Conservation (phyloP, 2,329 filamentous ascomycete genomes). For the Fusarium poae region DNA sequence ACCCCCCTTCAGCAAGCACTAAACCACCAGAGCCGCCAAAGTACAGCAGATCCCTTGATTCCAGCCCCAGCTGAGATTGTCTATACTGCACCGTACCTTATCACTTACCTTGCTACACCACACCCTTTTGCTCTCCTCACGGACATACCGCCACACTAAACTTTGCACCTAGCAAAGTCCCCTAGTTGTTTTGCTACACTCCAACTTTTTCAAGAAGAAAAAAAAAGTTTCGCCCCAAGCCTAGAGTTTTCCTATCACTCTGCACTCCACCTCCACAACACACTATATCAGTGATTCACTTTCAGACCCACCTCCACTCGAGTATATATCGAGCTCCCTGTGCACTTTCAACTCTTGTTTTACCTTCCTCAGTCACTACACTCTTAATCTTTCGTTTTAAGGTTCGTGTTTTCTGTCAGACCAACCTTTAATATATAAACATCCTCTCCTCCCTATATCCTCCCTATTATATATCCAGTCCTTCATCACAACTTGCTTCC, state of each 20-base stretch:
- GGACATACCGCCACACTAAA: constrained; percentile 52
- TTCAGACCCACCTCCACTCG: constrained; percentile 37
- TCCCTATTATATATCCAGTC: constrained; percentile 6
- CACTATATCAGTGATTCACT: constrained; percentile 33
- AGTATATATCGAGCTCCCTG: constrained; percentile 47
- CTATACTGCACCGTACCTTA: constrained; percentile 24
- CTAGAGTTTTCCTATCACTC: constrained; percentile 35
- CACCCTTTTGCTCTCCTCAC: constrained; percentile 43
- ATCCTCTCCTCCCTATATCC: not conserved
- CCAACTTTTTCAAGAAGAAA: constrained; percentile 17
- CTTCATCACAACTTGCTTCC: constrained; percentile 11
- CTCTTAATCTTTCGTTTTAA: constrained; percentile 19
- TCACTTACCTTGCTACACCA: constrained; percentile 25
- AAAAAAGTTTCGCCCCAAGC: constrained; percentile 32
- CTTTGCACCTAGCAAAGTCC: constrained; percentile 45
- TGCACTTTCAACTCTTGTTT: constrained; percentile 25
- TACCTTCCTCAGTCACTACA: constrained; percentile 19
- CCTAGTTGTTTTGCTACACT: constrained; percentile 16
- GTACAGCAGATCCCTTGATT: constrained; percentile 34
- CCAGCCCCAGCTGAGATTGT: constrained; percentile 43
- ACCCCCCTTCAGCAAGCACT: constrained; percentile 38
- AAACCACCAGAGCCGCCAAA: constrained; percentile 34
- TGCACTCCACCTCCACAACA: constrained; percentile 25
- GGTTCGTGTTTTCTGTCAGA: constrained; percentile 5
- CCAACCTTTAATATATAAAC: constrained; percentile 25